phyloP scores from a whole-genome alignment of 1,284 basidiomycete genomes.

The Mycena sp. region DNA sequence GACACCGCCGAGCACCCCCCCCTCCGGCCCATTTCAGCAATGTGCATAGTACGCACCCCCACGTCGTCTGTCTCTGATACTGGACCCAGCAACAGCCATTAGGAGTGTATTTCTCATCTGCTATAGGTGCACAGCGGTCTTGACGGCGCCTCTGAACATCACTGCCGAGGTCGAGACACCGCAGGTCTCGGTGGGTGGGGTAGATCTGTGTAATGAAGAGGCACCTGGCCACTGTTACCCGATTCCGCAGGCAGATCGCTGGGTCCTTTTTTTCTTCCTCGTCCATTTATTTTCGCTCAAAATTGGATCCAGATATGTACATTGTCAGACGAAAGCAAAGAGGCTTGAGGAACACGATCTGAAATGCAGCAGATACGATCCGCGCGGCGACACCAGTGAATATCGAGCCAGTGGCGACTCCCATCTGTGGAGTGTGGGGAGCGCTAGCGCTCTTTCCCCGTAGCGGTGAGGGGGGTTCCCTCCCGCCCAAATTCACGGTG shows the following conservation, averaged over 20 bases:
- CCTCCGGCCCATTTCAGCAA: too few relatives aligned
- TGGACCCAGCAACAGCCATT: too few relatives aligned
- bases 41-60: constrained; percentile 18
- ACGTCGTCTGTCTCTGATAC: constrained; percentile 33
- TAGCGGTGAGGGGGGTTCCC: constrained; percentile 61
- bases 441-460: constrained; percentile 55
- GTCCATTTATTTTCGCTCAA: neutral
- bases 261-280: constrained; percentile 55
- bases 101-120: too few relatives aligned
- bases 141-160: constrained; percentile 81
- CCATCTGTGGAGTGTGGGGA: constrained; percentile 75
- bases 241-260: constrained; percentile 85
- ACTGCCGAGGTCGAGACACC: constrained; percentile 86
- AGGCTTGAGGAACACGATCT: constrained; percentile 41
- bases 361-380: constrained; percentile 14
- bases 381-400: constrained; percentile 52
- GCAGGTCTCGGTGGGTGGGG: constrained; percentile 83
- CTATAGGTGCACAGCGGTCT: constrained; percentile 66
- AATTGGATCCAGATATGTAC: constrained; percentile 68
- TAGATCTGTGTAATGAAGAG: constrained; percentile 84
- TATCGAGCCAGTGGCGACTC: constrained; percentile 67
- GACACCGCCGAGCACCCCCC: too few relatives aligned
- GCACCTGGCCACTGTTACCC: constrained; percentile 83
- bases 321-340: constrained; percentile 77
- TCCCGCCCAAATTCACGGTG: constrained; percentile 69